Conservation (phyloP, 495 filamentous ascomycete species). For the Xylaria scruposa region DNA sequence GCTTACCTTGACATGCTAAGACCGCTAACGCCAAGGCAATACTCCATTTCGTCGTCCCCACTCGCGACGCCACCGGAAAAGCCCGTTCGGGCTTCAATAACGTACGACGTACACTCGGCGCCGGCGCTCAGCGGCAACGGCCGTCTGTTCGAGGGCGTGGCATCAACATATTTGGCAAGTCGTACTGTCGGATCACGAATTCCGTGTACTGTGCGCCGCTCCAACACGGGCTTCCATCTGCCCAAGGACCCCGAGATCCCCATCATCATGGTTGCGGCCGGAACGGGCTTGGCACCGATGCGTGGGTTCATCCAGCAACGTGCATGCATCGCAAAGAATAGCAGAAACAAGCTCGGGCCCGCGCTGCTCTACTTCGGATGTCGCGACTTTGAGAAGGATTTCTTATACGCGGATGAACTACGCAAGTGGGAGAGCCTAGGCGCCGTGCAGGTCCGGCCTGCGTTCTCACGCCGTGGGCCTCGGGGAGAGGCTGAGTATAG, state of each 20-base stretch:
- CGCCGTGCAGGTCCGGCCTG: constrained; percentile 59
- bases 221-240: constrained; percentile 68
- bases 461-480: constrained; percentile 45
- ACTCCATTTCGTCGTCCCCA: constrained; percentile 69
- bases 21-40: constrained; percentile 70
- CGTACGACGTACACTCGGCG: constrained; percentile 60
- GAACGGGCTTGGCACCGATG: constrained; percentile 67
- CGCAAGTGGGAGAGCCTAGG: constrained; percentile 58
- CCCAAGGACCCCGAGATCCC: constrained; percentile 61
- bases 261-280: constrained; percentile 64
- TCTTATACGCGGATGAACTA: constrained; percentile 61
- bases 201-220: constrained; percentile 61
- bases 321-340: constrained; percentile 53
- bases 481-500: constrained; percentile 36
- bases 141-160: constrained; percentile 56
- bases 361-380: constrained; percentile 65
- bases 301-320: constrained; percentile 70
- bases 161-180: constrained; percentile 59
- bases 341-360: constrained; percentile 44
- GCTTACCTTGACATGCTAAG: constrained; percentile 67
- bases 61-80: constrained; percentile 36
- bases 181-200: constrained; percentile 48
- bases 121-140: constrained; percentile 38
- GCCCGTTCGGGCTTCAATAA: constrained; percentile 60
- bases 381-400: constrained; percentile 58